A percentile compares a stretch with the other conserved stretches of the same genome.
These are phyloP conservation scores for Diplotaxis tenuifolia DNA, from an alignment of 345 rosid species.

Conservation along the genomic window DNA sequence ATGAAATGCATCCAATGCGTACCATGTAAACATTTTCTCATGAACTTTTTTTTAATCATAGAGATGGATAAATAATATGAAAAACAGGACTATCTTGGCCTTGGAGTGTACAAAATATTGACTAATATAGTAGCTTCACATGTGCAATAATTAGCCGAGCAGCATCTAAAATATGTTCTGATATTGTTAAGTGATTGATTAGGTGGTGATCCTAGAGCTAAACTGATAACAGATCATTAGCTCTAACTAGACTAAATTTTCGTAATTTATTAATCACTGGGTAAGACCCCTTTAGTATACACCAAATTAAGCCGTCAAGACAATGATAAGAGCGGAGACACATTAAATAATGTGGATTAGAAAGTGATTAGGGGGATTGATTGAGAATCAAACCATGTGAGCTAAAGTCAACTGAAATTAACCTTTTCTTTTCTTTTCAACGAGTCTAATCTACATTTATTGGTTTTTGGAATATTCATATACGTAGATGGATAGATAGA, in stretches of 20 bases:
- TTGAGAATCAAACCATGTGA: conserved; percentile 51
- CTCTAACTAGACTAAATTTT: neutral
- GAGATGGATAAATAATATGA: too few species aligned
- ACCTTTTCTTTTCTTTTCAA: conserved; percentile 8
- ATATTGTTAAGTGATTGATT: neutral
- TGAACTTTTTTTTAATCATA: neutral
- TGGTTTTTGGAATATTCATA: neutral
- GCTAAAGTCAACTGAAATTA: conserved; percentile 39
- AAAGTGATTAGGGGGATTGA: conserved; percentile 34
- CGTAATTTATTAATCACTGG: neutral
- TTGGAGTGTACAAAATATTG: too few species aligned
- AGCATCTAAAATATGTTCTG: neutral
- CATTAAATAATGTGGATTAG: conserved; percentile 34
- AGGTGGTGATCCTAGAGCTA: neutral
- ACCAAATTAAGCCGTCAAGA: neutral
- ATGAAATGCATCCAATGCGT: conserved; percentile 22
- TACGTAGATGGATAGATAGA: neutral
- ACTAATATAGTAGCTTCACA: neutral
- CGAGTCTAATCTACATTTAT: conserved; percentile 12
- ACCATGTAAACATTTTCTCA: neutral
- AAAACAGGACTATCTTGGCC: too few species aligned
- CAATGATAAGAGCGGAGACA: conserved; percentile 10
- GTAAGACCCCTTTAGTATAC: neutral
- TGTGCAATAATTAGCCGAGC: neutral
- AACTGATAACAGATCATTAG: neutral